phyloP scores from a whole-genome alignment of 2,329 filamentous ascomycete genomes.

The Cladosporium sp. region DNA sequence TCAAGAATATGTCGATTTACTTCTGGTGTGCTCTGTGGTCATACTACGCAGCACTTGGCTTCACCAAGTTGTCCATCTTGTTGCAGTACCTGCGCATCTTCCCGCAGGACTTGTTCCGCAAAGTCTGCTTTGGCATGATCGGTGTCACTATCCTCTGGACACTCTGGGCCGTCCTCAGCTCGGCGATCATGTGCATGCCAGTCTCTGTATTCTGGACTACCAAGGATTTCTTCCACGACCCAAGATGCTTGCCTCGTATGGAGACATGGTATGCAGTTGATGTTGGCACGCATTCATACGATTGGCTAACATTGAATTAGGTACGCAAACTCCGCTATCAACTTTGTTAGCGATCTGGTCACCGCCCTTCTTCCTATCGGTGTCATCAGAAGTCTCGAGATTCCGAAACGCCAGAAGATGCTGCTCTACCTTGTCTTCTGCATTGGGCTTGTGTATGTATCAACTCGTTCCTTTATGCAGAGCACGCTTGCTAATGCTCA shows the following conservation, averaged over 20 bases:
- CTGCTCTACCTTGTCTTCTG: slow-evolving; percentile 33
- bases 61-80: slow-evolving; percentile 44
- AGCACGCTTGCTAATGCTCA: neutral
- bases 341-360: slow-evolving; percentile 10
- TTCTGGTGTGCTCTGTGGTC: slow-evolving; percentile 33
- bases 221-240: slow-evolving; percentile 5
- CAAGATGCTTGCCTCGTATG: slow-evolving; percentile 9
- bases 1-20: neutral
- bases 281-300: neutral
- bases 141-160: slow-evolving; percentile 10
- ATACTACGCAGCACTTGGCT: slow-evolving; percentile 36
- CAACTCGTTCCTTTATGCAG: too few species aligned
- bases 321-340: slow-evolving; percentile 13
- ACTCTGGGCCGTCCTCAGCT: slow-evolving; percentile 13
- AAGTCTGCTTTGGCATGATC: slow-evolving; percentile 8
- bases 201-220: slow-evolving; percentile 13
- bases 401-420: slow-evolving; percentile 30
- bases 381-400: slow-evolving; percentile 29
- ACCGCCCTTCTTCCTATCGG: slow-evolving; percentile 29
- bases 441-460: slow-evolving; percentile 24
- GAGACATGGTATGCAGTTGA: slow-evolving; percentile 3
- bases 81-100: slow-evolving; percentile 48
- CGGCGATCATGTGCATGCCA: slow-evolving; percentile 12
- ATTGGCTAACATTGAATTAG: neutral
- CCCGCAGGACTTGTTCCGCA: slow-evolving; percentile 34